Percentiles rank a stretch among this genome's conserved stretches.
Conservation (phyloP, 2,329 filamentous ascomycete genomes). For the Malbranchea cinnamomea region DNA sequence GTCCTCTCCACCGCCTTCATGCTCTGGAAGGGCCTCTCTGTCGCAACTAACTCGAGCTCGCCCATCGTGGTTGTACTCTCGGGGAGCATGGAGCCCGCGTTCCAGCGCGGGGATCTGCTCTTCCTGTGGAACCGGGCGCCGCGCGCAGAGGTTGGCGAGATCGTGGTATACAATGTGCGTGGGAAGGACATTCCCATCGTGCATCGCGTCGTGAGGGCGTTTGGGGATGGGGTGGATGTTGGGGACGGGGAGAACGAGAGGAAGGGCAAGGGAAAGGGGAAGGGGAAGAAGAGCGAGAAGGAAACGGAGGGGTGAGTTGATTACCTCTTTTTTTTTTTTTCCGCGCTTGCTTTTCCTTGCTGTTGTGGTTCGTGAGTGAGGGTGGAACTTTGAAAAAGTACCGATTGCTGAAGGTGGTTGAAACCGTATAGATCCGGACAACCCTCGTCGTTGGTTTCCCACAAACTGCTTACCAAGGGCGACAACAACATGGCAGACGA, state of each 20-base stretch:
- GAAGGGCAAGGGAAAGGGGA: constrained; percentile 13
- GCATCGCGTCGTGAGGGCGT: constrained; percentile 68
- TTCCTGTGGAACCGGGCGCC: constrained; percentile 48
- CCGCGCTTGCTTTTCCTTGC: constrained; percentile 1
- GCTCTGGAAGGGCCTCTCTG: constrained; percentile 83
- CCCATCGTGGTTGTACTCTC: constrained; percentile 53
- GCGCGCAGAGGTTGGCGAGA: constrained; percentile 54
- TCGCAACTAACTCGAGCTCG: constrained; percentile 58
- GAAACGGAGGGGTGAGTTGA: constrained; percentile 5
- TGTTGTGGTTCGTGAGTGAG: background rate
- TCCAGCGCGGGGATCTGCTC: constrained; percentile 48
- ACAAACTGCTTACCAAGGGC: constrained; percentile 78
- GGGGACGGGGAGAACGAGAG: constrained; percentile 22
- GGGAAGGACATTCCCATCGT: constrained; percentile 97
- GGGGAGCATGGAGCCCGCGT: constrained; percentile 54
- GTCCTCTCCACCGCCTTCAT: constrained; percentile 87
- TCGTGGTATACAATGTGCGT: constrained; percentile 70
- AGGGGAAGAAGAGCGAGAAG: constrained; percentile 1
- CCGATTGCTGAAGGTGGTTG: too few species aligned
- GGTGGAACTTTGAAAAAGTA: background rate
- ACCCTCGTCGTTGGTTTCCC: constrained; percentile 12
- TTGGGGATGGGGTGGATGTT: constrained; percentile 35
- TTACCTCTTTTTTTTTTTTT: constrained; percentile 2
- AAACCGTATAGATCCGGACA: constrained; percentile 11
- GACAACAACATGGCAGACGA: constrained; percentile 94